A percentile compares a stretch with the other conserved stretches of the same genome.
These are phyloP conservation scores for Iberis pinnata DNA, from an alignment of 345 rosid genomes.

Conservation along the genomic window DNA sequence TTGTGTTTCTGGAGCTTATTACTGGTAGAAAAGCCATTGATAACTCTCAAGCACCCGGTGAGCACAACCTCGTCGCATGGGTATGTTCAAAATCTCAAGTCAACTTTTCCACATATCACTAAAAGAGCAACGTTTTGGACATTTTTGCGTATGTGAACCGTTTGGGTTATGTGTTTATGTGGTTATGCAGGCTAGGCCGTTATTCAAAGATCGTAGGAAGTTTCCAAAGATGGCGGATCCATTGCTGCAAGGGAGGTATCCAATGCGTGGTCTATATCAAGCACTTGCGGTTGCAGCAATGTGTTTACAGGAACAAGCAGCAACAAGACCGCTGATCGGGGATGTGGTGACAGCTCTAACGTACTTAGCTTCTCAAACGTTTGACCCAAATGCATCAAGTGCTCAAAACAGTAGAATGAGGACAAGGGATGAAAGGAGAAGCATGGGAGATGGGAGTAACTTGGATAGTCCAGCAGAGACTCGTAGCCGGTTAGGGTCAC, in stretches of 20 bases:
- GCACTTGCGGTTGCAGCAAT: constrained; percentile 98
- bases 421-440: constrained; percentile 53
- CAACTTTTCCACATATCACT: constrained; percentile 1
- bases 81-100: constrained; percentile 39
- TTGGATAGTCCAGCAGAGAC: constrained; percentile 65
- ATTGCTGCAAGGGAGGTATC: constrained; percentile 74
- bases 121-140: too few relatives aligned
- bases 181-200: constrained; percentile 73
- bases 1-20: constrained; percentile 91
- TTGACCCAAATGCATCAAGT: constrained; percentile 53
- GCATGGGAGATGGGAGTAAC: constrained; percentile 50
- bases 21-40: constrained; percentile 98
- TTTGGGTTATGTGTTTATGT: constrained; percentile 9
- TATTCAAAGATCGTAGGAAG: constrained; percentile 91
- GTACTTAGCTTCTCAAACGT: constrained; percentile 89
- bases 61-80: constrained; percentile 98
- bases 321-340: constrained; percentile 87
- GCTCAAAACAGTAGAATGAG: constrained; percentile 63
- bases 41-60: constrained; percentile 65
- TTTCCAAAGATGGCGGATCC: constrained; percentile 98
- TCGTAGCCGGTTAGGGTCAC: constrained; percentile 54
- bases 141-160: background rate
- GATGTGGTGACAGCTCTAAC: constrained; percentile 96
- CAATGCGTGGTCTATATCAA: constrained; percentile 93
- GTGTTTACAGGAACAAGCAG: constrained; percentile 98